Evolutionary conservation across 306 rosid species (phyloP), one percentile per base, ranked within the genome.

Genomic region (Lathyrus sativus): DNA sequence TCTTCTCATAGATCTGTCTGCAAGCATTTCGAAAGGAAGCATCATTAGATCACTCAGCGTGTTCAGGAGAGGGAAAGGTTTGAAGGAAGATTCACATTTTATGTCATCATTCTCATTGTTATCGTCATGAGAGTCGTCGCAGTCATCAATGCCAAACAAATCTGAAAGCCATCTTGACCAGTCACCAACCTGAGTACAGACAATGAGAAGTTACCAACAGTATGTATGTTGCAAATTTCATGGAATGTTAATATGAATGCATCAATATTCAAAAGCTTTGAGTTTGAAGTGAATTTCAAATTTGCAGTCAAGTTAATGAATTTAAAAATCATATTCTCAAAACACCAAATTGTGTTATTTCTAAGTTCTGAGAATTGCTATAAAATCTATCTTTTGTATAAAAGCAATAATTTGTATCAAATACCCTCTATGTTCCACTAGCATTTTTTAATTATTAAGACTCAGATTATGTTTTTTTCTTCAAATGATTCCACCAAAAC

Each of bases 131-230:
- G 80, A 66, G 26, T 90, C 83, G 26, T 90, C 83, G 65, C 72
- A 72, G 72, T 89, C 96, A 85, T 91, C 97, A 51, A 82, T 83
- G 77, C 83, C 90, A 73, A 88, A 91, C 74, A 88, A 79, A 83
- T 88, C 84, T 50, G 97, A 81, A 60, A 91, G 91, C 92, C 91
- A 86, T 71, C 89, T 81, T 68, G 97, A 86, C 97, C 97, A 91
- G 86, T 81, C 85, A 53, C 97, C 97, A 65, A 91, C 77, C 97
- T 91, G 89, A 53, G 74, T 53, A 75, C 18, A 38, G 75, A 84
- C 33, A 62, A 58, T 33, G 59, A 53, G 26, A 41, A 63, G 66
- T 71, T 50, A 70, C 51, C 75, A 65, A 71, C 28, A 69, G 69
- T 63, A 75, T 4, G 3, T 56, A 39, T 67, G 46, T 10, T 17